These are phyloP conservation scores for Neoboletus magnificus DNA, from an alignment of 768 basidiomycete species.

Conservation along the genomic window DNA sequence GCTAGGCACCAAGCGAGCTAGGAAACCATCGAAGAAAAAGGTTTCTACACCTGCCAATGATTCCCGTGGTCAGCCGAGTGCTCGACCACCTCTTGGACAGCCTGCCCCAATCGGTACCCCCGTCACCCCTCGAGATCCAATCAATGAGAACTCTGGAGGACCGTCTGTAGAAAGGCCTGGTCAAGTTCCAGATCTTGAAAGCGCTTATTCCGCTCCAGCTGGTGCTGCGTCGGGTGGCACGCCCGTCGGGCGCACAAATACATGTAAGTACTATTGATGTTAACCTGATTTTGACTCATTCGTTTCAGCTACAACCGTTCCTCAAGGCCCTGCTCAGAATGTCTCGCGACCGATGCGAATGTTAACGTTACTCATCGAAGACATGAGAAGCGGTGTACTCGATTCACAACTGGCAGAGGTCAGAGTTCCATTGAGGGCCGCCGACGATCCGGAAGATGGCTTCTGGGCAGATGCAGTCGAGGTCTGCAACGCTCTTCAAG, in stretches of 20 bases:
- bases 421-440: slow-evolving; percentile 49
- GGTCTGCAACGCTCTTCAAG: slow-evolving; percentile 55
- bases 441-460: slow-evolving; percentile 49
- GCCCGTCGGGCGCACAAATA: slow-evolving; percentile 29
- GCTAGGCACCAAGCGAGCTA: slow-evolving; percentile 8
- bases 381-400: slow-evolving; percentile 47
- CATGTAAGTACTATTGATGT: slow-evolving; percentile 29
- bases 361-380: slow-evolving; percentile 67
- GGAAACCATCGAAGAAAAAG: slow-evolving; percentile 12
- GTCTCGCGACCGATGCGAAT: slow-evolving; percentile 38
- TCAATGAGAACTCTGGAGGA: not conserved
- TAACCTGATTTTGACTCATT: slow-evolving; percentile 2
- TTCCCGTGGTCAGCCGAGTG: not conserved
- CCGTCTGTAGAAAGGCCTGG: not conserved
- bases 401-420: slow-evolving; percentile 68
- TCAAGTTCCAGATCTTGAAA: not conserved
- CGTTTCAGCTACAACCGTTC: slow-evolving; percentile 7
- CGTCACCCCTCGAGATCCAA: slow-evolving; percentile 5
- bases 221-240: not conserved
- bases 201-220: not conserved
- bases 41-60: not conserved
- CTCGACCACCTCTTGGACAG: slow-evolving; percentile 9
- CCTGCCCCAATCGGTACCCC: not conserved
- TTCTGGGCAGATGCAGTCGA: slow-evolving; percentile 73
- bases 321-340: slow-evolving; percentile 14